phyloP scores from a whole-genome alignment of 805 yeast species.

The Yamadazyma insecticola region DNA sequence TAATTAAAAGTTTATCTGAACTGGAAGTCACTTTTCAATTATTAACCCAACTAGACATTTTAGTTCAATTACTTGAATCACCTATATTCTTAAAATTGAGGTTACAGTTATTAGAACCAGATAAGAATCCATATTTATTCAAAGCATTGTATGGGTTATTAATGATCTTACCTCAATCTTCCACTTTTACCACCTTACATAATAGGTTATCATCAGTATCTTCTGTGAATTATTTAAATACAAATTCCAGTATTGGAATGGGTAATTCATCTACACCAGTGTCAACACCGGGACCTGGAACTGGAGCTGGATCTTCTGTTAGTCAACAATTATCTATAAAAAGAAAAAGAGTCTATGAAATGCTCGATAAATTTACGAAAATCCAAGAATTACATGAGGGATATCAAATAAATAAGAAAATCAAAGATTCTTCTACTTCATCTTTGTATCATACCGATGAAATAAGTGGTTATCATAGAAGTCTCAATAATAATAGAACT shows the following conservation, averaged over 20 bases:
- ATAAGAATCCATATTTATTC: constrained; percentile 71
- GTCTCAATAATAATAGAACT: neutral
- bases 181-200: constrained; percentile 78
- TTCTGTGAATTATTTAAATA: constrained; percentile 24
- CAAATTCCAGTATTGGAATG: constrained; percentile 7
- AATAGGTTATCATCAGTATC: constrained; percentile 66
- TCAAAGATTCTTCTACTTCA: constrained; percentile 11
- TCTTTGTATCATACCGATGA: constrained; percentile 9
- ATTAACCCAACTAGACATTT: constrained; percentile 79
- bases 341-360: constrained; percentile 34
- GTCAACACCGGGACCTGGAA: constrained; percentile 15
- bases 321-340: constrained; percentile 30
- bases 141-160: constrained; percentile 87
- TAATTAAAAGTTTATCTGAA: constrained; percentile 75
- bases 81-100: constrained; percentile 88
- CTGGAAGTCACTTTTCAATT: constrained; percentile 76
- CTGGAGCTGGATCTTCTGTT: constrained; percentile 12
- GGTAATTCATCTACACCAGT: constrained; percentile 12
- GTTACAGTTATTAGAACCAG: constrained; percentile 85
- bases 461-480: neutral
- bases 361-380: constrained; percentile 35
- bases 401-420: constrained; percentile 6
- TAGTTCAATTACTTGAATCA: constrained; percentile 86
- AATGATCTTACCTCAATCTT: constrained; percentile 92
- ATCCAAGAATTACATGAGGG: constrained; percentile 32